Conservation (phyloP, 768 basidiomycete genomes). For the Peribolospora baueri region DNA sequence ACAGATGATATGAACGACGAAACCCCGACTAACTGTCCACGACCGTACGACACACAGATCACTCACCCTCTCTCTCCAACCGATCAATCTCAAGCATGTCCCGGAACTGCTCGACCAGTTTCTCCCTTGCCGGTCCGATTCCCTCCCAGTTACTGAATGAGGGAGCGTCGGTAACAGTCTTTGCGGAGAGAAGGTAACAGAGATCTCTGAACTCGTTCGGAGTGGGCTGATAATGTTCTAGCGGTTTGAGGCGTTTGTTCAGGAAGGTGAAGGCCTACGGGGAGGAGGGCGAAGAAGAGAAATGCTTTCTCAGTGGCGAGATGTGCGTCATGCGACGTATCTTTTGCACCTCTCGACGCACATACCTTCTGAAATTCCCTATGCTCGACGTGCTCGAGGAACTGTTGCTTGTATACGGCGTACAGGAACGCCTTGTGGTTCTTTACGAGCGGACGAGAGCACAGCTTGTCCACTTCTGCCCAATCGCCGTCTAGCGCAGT, state of each 20-base stretch:
- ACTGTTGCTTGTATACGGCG: conserved; percentile 17
- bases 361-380: conserved; percentile 7
- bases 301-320: background rate
- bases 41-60: background rate
- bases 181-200: conserved; percentile 18
- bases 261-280: conserved; percentile 18
- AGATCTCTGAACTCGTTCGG: conserved; percentile 19
- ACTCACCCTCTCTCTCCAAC: conserved; percentile 4
- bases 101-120: conserved; percentile 14
- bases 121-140: conserved; percentile 15
- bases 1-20: too few relatives aligned
- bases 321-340: background rate
- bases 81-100: conserved; percentile 11
- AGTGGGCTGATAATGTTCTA: conserved; percentile 19
- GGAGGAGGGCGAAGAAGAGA: background rate
- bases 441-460: conserved; percentile 11
- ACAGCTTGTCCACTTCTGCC: conserved; percentile 12
- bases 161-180: conserved; percentile 17
- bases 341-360: background rate
- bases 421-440: conserved; percentile 17
- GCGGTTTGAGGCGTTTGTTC: conserved; percentile 18
- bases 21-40: background rate
- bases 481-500: conserved; percentile 15
- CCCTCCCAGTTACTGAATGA: conserved; percentile 18
- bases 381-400: conserved; percentile 18